phyloP scores from a whole-genome alignment of 176 grass and related monocot species.

The Canna indica region DNA sequence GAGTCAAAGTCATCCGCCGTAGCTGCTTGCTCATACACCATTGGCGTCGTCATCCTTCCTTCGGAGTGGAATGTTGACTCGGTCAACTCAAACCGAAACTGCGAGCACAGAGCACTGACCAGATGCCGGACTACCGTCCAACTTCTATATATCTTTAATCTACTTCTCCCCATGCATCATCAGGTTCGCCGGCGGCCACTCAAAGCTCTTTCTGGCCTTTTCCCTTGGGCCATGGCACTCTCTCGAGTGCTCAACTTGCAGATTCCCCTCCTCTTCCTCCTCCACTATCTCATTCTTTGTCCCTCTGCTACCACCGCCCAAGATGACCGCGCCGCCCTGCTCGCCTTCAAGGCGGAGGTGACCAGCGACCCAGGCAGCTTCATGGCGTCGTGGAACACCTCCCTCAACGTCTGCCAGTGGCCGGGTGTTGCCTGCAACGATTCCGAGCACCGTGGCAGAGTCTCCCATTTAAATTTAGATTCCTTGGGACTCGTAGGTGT shows the following conservation, averaged over 20 bases:
- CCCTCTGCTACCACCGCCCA: background rate
- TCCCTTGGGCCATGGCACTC: background rate
- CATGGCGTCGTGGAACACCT: slow-evolving; percentile 25
- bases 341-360: slow-evolving; percentile 28
- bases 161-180: no score
- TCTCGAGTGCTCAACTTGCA: background rate
- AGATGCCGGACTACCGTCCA: no score
- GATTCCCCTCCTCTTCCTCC: background rate
- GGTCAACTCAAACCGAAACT: no score
- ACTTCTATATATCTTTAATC: no score
- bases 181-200: background rate
- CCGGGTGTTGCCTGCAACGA: slow-evolving; percentile 16
- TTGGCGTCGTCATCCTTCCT: no score
- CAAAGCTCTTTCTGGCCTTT: background rate
- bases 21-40: no score
- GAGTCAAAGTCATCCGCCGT: no score
- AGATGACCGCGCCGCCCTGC: slow-evolving; percentile 20
- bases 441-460: background rate
- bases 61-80: no score
- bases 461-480: slow-evolving; percentile 13
- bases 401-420: slow-evolving; percentile 22
- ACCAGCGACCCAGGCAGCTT: slow-evolving; percentile 7
- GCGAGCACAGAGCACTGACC: no score
- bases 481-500: slow-evolving; percentile 10
- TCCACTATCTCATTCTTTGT: background rate